Evolutionary conservation across 129 eudicot species (phyloP).

Genomic region (Lactuca saligna): DNA sequence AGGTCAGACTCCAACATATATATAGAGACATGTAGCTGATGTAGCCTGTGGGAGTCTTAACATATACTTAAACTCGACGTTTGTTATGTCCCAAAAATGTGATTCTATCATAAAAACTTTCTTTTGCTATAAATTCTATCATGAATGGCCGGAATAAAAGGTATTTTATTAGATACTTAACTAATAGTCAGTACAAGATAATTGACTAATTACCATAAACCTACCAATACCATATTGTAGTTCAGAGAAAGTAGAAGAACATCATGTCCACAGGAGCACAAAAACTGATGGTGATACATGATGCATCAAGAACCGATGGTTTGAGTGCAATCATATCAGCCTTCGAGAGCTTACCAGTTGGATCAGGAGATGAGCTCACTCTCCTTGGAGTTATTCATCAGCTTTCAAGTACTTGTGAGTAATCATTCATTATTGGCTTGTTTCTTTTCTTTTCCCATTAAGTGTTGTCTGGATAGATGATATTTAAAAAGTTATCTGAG

Average conservation of each 20-base stretch:
- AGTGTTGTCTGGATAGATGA: no score
- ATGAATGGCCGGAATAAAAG: neutral
- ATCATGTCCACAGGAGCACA: slow-evolving; percentile 35
- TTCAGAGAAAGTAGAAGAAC: slow-evolving; percentile 19
- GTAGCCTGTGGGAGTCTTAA: no score
- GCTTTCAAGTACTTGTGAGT: slow-evolving; percentile 49
- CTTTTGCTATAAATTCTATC: no score
- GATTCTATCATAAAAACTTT: no score
- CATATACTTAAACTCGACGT: no score
- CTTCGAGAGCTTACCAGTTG: slow-evolving; percentile 33
- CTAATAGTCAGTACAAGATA: neutral
- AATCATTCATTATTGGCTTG: slow-evolving; percentile 21
- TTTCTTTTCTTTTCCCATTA: neutral
- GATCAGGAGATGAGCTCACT: slow-evolving; percentile 53
- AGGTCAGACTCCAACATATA: no score
- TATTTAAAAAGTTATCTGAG: no score
- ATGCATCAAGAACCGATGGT: slow-evolving; percentile 50
- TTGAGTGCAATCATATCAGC: slow-evolving; percentile 44
- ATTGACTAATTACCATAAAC: slow-evolving; percentile 7
- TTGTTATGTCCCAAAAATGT: no score
- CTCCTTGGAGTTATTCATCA: slow-evolving; percentile 60
- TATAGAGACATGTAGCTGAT: no score
- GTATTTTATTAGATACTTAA: neutral
- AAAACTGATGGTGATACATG: slow-evolving; percentile 53
- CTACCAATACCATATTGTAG: slow-evolving; percentile 25